Conservation (phyloP, 257 asterid genomes). For the Euphrasia confusa region DNA sequence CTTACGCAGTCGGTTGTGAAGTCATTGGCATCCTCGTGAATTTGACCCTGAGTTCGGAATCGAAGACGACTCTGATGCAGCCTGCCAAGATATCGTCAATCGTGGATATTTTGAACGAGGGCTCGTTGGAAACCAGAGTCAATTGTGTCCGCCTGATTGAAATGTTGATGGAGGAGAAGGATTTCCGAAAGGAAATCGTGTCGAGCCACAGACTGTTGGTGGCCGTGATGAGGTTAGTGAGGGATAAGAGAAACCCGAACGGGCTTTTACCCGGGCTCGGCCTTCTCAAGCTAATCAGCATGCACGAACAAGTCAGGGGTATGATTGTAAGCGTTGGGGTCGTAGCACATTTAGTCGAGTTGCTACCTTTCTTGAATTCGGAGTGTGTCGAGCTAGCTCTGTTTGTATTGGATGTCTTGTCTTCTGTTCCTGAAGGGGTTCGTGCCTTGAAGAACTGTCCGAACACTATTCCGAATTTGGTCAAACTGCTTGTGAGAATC, state of each 20-base stretch:
- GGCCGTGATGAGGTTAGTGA: conserved; percentile 52
- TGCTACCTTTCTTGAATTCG: conserved; percentile 36
- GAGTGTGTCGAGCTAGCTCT: conserved; percentile 54
- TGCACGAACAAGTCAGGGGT: conserved; percentile 36
- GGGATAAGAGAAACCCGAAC: conserved; percentile 45
- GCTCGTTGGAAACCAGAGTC: conserved; percentile 56
- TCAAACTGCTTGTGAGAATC: conserved; percentile 49
- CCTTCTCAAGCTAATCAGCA: conserved; percentile 51
- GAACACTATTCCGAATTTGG: conserved; percentile 41
- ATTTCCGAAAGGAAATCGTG: conserved; percentile 40
- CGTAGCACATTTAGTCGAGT: conserved; percentile 50
- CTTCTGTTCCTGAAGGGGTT: conserved; percentile 49
- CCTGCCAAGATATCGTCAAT: conserved; percentile 60
- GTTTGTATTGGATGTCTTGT: conserved; percentile 41
- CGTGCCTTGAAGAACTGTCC: conserved; percentile 57
- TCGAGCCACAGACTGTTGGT: conserved; percentile 55
- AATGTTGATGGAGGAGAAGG: conserved; percentile 49
- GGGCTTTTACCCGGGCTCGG: conserved; percentile 49
- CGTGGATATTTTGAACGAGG: conserved; percentile 59
- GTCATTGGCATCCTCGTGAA: conserved; percentile 54
- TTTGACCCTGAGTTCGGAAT: conserved; percentile 38
- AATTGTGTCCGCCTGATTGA: conserved; percentile 50
- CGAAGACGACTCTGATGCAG: conserved; percentile 52
- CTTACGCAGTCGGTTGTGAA: conserved; percentile 59
- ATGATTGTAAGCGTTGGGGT: conserved; percentile 57